Evolutionary conservation across 163 green algal genomes (phyloP).

Genomic region (Coccomyxa subellipsoidea): DNA sequence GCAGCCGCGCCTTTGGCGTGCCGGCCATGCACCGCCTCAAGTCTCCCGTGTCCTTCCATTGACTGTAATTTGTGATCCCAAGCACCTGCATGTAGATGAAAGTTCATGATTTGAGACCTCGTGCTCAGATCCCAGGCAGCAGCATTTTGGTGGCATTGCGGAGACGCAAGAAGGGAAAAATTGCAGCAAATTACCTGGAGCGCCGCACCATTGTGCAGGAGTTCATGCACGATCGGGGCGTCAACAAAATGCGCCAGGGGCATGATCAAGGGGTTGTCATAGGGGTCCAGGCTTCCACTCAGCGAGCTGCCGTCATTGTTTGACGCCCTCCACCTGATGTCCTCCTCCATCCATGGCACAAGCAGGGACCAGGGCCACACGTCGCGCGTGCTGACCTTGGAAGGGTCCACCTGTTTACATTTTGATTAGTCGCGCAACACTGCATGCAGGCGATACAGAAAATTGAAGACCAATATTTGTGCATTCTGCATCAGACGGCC

Average conservation of each 20-base stretch:
- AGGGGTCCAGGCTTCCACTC: conserved; percentile 47
- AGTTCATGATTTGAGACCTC: no score
- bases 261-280: conserved; percentile 78
- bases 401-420: conserved; percentile 40
- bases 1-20: not conserved
- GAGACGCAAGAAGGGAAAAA: no score
- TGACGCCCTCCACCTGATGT: conserved; percentile 47
- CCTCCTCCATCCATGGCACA: conserved; percentile 69
- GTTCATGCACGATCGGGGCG: conserved; percentile 69
- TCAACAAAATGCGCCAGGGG: conserved; percentile 80
- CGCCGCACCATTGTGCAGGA: conserved; percentile 79
- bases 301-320: not conserved
- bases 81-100: conserved; percentile 53
- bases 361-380: conserved; percentile 95
- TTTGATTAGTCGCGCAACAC: no score
- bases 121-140: no score
- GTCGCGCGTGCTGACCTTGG: conserved; percentile 36
- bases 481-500: not conserved
- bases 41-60: conserved; percentile 37
- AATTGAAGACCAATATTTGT: no score
- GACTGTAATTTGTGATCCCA: conserved; percentile 80
- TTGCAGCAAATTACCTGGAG: conserved; percentile 61
- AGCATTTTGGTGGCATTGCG: no score
- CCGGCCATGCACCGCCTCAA: conserved; percentile 51
- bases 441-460: no score